Conservation (phyloP, 768 basidiomycete species). For the Clitopilus passeckerianus region DNA sequence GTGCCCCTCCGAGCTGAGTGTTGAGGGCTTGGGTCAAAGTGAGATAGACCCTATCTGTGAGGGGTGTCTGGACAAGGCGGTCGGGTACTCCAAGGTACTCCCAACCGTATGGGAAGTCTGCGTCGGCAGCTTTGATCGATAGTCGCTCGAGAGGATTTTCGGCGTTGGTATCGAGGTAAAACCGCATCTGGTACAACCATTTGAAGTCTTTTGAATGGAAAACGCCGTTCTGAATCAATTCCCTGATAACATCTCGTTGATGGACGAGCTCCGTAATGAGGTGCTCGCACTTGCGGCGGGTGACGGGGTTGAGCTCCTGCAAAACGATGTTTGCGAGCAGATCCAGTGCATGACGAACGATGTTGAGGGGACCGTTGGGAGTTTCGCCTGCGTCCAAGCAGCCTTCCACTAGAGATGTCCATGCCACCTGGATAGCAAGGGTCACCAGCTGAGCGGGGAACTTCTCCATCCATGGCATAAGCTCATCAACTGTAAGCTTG, state of each 20-base stretch:
- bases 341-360: slow-evolving; percentile 80
- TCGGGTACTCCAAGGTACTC: slow-evolving; percentile 98
- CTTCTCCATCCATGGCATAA: slow-evolving; percentile 89
- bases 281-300: slow-evolving; percentile 97
- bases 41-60: slow-evolving; percentile 95
- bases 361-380: slow-evolving; percentile 66
- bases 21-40: slow-evolving; percentile 95
- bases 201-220: slow-evolving; percentile 69
- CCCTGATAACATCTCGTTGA: slow-evolving; percentile 90
- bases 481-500: slow-evolving; percentile 54
- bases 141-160: slow-evolving; percentile 80
- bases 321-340: slow-evolving; percentile 96
- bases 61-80: slow-evolving; percentile 94
- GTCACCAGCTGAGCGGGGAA: slow-evolving; percentile 97
- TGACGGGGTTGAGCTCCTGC: slow-evolving; percentile 81
- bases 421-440: slow-evolving; percentile 90
- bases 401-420: slow-evolving; percentile 82
- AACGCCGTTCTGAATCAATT: slow-evolving; percentile 63
- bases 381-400: slow-evolving; percentile 51
- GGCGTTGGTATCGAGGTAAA: slow-evolving; percentile 74
- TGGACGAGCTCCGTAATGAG: slow-evolving; percentile 98
- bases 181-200: slow-evolving; percentile 99
- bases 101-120: slow-evolving; percentile 95
- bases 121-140: slow-evolving; percentile 81
- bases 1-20: slow-evolving; percentile 92